A percentile compares a stretch with the other conserved stretches of the same genome.
Evolutionary conservation across 192 early-diverging fungal species (phyloP).

Genomic region (Geranomyces michiganensis): DNA sequence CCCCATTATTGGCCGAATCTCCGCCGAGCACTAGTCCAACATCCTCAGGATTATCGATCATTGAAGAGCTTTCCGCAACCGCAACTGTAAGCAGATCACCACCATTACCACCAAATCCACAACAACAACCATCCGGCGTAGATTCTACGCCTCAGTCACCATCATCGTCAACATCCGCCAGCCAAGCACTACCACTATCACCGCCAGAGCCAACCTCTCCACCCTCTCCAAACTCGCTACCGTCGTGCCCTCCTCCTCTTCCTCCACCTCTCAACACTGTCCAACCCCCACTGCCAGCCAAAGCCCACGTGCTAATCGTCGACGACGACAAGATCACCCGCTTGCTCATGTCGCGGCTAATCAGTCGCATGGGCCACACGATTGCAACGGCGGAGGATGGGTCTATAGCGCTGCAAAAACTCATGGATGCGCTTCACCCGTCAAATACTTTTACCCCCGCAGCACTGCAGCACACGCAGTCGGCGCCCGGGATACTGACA

Average conservation of each 20-base stretch:
- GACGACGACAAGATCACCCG: slow-evolving; percentile 38
- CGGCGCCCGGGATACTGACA: not conserved
- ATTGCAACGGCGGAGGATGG: slow-evolving; percentile 30
- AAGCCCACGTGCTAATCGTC: slow-evolving; percentile 15
- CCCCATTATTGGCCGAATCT: too few relatives aligned
- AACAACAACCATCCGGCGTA: too few relatives aligned
- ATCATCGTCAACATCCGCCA: not conserved
- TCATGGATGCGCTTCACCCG: not conserved
- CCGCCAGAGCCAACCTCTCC: not conserved
- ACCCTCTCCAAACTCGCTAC: not conserved
- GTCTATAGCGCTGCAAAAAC: slow-evolving; percentile 16
- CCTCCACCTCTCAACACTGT: not conserved
- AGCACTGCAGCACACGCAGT: not conserved
- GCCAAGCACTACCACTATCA: not conserved
- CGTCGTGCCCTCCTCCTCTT: not conserved
- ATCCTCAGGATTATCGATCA: too few relatives aligned
- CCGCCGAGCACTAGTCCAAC: too few relatives aligned
- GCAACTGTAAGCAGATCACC: too few relatives aligned
- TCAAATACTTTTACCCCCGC: not conserved
- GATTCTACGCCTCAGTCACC: not conserved
- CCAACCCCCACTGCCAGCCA: not conserved
- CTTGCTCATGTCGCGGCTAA: slow-evolving; percentile 23
- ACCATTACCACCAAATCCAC: too few relatives aligned
- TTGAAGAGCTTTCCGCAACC: too few relatives aligned
- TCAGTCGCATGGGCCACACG: slow-evolving; percentile 23